These are phyloP conservation scores for Elymus sibiricus DNA, from an alignment of 176 grass and related monocot genomes.

Conservation along the genomic window DNA sequence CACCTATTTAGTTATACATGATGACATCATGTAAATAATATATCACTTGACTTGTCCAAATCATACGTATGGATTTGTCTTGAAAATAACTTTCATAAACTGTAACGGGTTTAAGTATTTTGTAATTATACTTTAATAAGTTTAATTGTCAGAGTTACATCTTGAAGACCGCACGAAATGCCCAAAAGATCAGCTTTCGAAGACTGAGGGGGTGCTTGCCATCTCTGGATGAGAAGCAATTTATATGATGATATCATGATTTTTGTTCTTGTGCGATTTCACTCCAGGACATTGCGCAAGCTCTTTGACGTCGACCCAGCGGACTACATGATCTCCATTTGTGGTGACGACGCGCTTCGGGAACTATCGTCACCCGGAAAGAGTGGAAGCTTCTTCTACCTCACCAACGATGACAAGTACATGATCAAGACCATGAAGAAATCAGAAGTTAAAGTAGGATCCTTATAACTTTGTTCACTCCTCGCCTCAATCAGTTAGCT, in stretches of 20 bases:
- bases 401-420: constrained; percentile 40
- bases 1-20: too few species aligned
- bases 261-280: background rate
- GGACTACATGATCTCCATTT: constrained; percentile 35
- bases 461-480: background rate
- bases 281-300: constrained; percentile 26
- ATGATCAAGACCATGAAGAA: constrained; percentile 47
- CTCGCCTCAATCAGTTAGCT: background rate
- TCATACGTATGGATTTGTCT: too few species aligned
- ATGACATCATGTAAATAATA: too few species aligned
- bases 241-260: background rate
- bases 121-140: too few species aligned
- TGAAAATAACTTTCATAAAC: too few species aligned
- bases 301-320: constrained; percentile 32
- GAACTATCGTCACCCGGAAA: constrained; percentile 30
- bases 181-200: too few species aligned
- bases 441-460: constrained; percentile 29
- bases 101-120: too few species aligned
- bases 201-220: background rate
- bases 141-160: too few species aligned
- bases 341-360: constrained; percentile 20
- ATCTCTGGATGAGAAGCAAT: background rate
- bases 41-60: too few species aligned
- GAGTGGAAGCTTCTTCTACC: constrained; percentile 41
- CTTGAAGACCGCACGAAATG: too few species aligned